phyloP scores from a whole-genome alignment of 805 yeast genomes.

The Ogataea pini region DNA sequence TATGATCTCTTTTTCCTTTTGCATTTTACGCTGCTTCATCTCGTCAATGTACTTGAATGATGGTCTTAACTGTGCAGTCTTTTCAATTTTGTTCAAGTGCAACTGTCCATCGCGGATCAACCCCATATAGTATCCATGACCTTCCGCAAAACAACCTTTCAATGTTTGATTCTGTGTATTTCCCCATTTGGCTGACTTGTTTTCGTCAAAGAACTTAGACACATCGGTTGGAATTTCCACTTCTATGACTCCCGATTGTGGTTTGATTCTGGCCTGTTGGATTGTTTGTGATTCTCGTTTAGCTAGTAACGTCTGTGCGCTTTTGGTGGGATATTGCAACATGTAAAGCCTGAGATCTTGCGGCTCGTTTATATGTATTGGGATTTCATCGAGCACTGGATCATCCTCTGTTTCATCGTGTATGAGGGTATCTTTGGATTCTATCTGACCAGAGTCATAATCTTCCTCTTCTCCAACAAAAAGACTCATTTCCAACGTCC shows the following conservation, averaged over 20 bases:
- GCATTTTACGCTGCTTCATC: constrained; percentile 32
- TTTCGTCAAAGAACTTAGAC: constrained; percentile 61
- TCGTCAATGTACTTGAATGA: constrained; percentile 77
- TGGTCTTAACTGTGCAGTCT: constrained; percentile 79
- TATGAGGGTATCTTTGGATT: neutral
- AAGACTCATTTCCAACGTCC: constrained; percentile 30
- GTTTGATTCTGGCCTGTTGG: constrained; percentile 54
- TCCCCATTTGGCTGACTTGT: constrained; percentile 66
- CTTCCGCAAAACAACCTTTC: constrained; percentile 64
- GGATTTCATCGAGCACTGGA: constrained; percentile 61
- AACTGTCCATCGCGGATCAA: constrained; percentile 45
- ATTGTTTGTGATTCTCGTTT: constrained; percentile 31
- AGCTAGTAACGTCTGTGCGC: constrained; percentile 36
- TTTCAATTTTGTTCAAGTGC: constrained; percentile 63
- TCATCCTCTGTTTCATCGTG: constrained; percentile 36
- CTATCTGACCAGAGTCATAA: constrained; percentile 9
- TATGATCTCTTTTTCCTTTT: constrained; percentile 44
- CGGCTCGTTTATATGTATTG: constrained; percentile 38
- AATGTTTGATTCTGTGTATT: constrained; percentile 59
- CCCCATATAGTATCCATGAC: constrained; percentile 54
- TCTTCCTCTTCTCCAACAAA: constrained; percentile 31
- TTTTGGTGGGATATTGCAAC: constrained; percentile 28
- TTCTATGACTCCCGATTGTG: constrained; percentile 63
- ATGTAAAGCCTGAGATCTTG: constrained; percentile 15
- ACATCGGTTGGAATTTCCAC: constrained; percentile 77